Percentiles rank a stretch among this genome's conserved stretches.
Evolutionary conservation across 768 basidiomycete species (phyloP).

Genomic region (Boletales sp.): DNA sequence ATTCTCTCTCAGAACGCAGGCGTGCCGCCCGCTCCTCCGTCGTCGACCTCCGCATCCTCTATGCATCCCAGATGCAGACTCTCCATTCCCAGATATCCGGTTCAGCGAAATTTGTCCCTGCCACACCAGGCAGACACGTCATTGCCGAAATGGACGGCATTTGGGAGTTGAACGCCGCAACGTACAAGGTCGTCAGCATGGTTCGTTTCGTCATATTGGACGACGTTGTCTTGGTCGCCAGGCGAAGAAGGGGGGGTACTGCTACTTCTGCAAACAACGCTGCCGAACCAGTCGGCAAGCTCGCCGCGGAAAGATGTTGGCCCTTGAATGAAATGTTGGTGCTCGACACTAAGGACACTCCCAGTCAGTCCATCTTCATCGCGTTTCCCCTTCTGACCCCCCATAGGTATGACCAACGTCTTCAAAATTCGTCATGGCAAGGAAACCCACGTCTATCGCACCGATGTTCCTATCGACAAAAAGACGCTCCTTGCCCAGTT

Average conservation of each 20-base stretch:
- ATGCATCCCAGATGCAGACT: slow-evolving; percentile 91
- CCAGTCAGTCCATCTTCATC: slow-evolving; percentile 49
- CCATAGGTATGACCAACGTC: slow-evolving; percentile 82
- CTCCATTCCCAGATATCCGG: slow-evolving; percentile 91
- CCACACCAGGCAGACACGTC: slow-evolving; percentile 87
- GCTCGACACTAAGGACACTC: slow-evolving; percentile 92
- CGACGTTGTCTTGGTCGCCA: slow-evolving; percentile 86
- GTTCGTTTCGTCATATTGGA: slow-evolving; percentile 90
- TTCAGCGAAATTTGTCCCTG: slow-evolving; percentile 90
- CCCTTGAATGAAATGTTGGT: slow-evolving; percentile 91
- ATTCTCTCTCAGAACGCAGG: slow-evolving; percentile 41
- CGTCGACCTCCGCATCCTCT: slow-evolving; percentile 91
- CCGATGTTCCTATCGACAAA: slow-evolving; percentile 80
- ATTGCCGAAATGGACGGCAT: slow-evolving; percentile 83
- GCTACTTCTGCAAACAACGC: slow-evolving; percentile 60
- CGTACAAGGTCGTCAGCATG: slow-evolving; percentile 85
- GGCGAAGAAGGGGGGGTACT: slow-evolving; percentile 57
- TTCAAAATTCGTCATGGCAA: slow-evolving; percentile 93
- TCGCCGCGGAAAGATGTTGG: slow-evolving; percentile 95
- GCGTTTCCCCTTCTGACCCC: not conserved
- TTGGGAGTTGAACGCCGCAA: slow-evolving; percentile 85
- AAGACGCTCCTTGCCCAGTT: slow-evolving; percentile 81
- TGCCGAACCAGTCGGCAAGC: slow-evolving; percentile 60
- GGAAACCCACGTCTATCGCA: slow-evolving; percentile 92
- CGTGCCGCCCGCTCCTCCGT: slow-evolving; percentile 82